Evolutionary conservation across 768 basidiomycete species (phyloP), one percentile per base, ranked within the genome.

Genomic region (Porphyrellus cyaneotinctus): DNA sequence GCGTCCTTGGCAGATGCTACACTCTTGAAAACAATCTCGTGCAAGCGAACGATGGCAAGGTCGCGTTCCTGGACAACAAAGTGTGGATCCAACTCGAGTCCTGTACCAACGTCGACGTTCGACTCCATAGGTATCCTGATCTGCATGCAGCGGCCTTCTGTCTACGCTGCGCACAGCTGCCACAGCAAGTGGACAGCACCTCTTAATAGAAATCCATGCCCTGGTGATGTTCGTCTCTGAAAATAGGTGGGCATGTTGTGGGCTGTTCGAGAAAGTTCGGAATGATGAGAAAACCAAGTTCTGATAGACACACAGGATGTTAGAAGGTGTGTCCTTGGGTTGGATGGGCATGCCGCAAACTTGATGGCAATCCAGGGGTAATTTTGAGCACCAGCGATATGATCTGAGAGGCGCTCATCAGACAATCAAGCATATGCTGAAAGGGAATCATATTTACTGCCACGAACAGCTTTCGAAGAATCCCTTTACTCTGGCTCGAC

Each of bases 401-500:
- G 53, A 86, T 74, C 84, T 86, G 18, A 26, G 12, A 28, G 30
- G n/a, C 32, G 39, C 9, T 23, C 22, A 38, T 65, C 26, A 68
- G 54, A 45, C 6, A 22, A 24, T 22, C 14, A 9, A 32, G 13
- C 33, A 11, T 0, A 9, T 5, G 22, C 26, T 35, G 24, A 31
- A 28, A 44, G 26, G 12, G 12, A n/a, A n/a, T 17, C 26, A 41
- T 18, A 61, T n/a, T 66, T 72, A 95, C 91, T 44, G 90, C 84
- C 20, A 93, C 90, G 66, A 88, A 95, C n/a, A 95, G 73, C 64
- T 95, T 95, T 49, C 91, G 82, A 30, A 92, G 77, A 53, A 91
- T 88, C 57, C 91, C 77, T 58, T 83, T 87, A 63, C 74, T 79
- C 49, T 76, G 78, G 9, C 82, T 76, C 20, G 78, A 74, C 14